Conservation (phyloP, 169 alveolate species). For the Plasmodium billcollinsi region DNA sequence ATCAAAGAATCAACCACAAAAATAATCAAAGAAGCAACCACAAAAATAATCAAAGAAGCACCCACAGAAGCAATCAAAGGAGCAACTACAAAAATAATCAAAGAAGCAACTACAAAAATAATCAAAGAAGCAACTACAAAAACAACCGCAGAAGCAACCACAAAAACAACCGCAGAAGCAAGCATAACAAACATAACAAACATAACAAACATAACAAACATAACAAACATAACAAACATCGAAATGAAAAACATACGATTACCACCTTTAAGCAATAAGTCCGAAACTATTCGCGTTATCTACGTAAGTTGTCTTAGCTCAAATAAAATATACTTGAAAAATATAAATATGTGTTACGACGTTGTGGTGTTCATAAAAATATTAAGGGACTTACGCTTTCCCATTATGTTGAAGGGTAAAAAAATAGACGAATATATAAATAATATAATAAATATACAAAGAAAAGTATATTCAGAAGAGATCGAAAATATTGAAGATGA, state of each 20-base stretch:
- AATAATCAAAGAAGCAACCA: too few species aligned
- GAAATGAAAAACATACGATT: neutral
- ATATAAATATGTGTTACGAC: constrained; percentile 30
- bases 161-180: neutral
- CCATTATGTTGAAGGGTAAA: neutral
- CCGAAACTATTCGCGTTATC: constrained; percentile 24
- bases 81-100: too few species aligned
- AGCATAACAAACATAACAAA: neutral
- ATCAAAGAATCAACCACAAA: too few species aligned
- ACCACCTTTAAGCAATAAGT: constrained; percentile 12
- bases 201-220: too few species aligned
- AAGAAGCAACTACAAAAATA: too few species aligned
- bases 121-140: too few species aligned
- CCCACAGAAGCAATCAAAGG: too few species aligned
- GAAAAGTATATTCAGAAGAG: too few species aligned
- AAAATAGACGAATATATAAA: neutral
- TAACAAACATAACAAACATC: too few species aligned
- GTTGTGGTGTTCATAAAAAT: constrained; percentile 32
- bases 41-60: too few species aligned
- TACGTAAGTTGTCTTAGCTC: constrained; percentile 17
- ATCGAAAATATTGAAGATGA: too few species aligned
- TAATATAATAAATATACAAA: neutral
- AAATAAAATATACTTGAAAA: constrained; percentile 1
- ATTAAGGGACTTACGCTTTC: constrained; percentile 13
- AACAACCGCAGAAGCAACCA: too few species aligned